Base-by-base conservation (phyloP, 1,284 basidiomycete species). In the Fomes fomentarius region DNA sequence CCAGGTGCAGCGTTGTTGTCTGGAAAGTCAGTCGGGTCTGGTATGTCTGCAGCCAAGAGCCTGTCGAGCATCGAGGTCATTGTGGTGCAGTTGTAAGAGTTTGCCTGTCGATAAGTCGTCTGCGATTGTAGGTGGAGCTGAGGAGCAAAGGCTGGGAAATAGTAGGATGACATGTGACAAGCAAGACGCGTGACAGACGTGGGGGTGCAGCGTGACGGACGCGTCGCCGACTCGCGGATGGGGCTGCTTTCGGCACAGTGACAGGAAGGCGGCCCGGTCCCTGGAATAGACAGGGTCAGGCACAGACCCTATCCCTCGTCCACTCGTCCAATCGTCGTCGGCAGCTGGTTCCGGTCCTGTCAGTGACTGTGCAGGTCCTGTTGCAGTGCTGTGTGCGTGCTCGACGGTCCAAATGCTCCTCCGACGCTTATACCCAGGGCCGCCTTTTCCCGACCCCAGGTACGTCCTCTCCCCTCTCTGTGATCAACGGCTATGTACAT, bases 1-100 rank as follows among this genome's bases (percentile, higher is more conserved):
- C 80, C 79, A n/a, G 79, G 75, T 2, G 79, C 75, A 34, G 63
- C 57, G 14, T 66, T 39, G 4, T 68, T 47, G 19, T 70, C 67
- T 0, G 84, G 77, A 56, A 91, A 92, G 69, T 92, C 89, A 14
- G 79, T 81, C 0, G 87, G 83, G 58, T 89, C 88, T 22, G 81
- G 74, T 11, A 90, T 76, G 46, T 80, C 75, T 9, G 53, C 26
- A 1, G 50, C 45, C 8, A 61, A 52, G 12, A 61, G 46, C 10
- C 25, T 47, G 21, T 56, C 53, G 3, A 57, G 48, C 26, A 44
- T 47, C 11, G 49, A 40, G 11, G 45, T 17, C 54, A 56, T 56
- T 4, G 22, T 2, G 19, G 30, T 17, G 14, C 8, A 8, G n/a
- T 37, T 17, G 14, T 1, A 37, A 8, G n/a, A 8, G 5, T 15